These are phyloP conservation scores for Mimosa bimucronata DNA, from an alignment of 306 rosid genomes.

Conservation along the genomic window DNA sequence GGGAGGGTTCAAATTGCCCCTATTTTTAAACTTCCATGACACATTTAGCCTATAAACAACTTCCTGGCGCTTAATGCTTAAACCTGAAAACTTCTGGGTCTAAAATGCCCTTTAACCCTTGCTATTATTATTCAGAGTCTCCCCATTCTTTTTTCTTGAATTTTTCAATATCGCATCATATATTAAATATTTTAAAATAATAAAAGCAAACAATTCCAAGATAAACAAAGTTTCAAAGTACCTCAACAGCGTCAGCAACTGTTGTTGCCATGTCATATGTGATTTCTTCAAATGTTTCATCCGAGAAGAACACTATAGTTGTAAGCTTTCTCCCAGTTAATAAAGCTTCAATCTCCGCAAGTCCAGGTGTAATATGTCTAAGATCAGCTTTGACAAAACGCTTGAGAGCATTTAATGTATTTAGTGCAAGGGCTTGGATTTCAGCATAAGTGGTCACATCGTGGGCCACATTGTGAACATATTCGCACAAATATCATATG, in stretches of 20 bases:
- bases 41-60: too few relatives aligned
- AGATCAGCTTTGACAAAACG: constrained; percentile 93
- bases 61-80: too few relatives aligned
- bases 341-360: constrained; percentile 91
- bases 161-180: constrained; percentile 12
- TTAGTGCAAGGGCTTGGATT: constrained; percentile 74
- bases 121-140: too few relatives aligned
- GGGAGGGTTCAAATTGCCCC: too few relatives aligned
- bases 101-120: too few relatives aligned
- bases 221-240: constrained; percentile 39
- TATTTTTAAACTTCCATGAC: too few relatives aligned
- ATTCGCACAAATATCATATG: constrained; percentile 83
- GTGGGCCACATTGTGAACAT: constrained; percentile 78
- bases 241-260: constrained; percentile 95
- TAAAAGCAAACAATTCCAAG: constrained; percentile 34
- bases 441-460: constrained; percentile 63
- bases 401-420: constrained; percentile 84
- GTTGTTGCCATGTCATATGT: constrained; percentile 92
- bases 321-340: constrained; percentile 87
- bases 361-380: constrained; percentile 82
- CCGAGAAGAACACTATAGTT: constrained; percentile 86
- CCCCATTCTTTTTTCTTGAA: too few relatives aligned
- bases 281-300: constrained; percentile 97
- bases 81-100: too few relatives aligned
- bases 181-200: constrained; percentile 26